Conservation (phyloP, 202 grass and related monocot species). For the Panicum virgatum region DNA sequence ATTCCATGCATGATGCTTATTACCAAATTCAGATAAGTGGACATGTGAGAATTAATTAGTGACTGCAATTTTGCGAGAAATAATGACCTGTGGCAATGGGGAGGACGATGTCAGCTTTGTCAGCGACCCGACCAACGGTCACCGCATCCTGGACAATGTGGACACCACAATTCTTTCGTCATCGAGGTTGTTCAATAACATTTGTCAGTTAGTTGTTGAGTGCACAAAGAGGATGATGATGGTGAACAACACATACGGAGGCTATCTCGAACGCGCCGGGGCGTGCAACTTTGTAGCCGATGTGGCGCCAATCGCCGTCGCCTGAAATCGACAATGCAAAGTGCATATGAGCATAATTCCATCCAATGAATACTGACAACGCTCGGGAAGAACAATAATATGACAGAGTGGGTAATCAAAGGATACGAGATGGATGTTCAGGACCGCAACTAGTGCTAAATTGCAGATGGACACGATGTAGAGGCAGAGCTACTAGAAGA, state of each 20-base stretch:
- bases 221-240: not conserved
- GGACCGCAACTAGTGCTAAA: not conserved
- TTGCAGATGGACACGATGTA: not conserved
- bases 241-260: conserved; percentile 43
- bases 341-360: not conserved
- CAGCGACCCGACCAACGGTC: conserved; percentile 65
- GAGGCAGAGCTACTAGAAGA: not conserved
- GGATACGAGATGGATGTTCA: not conserved
- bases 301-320: conserved; percentile 71
- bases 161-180: not conserved
- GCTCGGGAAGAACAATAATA: no score
- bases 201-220: not conserved
- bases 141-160: conserved; percentile 39
- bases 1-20: not conserved
- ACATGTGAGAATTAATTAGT: not conserved
- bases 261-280: conserved; percentile 69
- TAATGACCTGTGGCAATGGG: conserved; percentile 65
- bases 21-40: not conserved
- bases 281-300: conserved; percentile 64
- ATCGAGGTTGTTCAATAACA: not conserved
- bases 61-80: not conserved
- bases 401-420: not conserved
- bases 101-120: conserved; percentile 72
- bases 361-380: no score
- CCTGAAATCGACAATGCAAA: conserved; percentile 41